Evolutionary conservation across 352 stramenopile species (phyloP), one percentile per base, ranked within the genome.

Genomic region (Thalassiosira livingstoniorum): DNA sequence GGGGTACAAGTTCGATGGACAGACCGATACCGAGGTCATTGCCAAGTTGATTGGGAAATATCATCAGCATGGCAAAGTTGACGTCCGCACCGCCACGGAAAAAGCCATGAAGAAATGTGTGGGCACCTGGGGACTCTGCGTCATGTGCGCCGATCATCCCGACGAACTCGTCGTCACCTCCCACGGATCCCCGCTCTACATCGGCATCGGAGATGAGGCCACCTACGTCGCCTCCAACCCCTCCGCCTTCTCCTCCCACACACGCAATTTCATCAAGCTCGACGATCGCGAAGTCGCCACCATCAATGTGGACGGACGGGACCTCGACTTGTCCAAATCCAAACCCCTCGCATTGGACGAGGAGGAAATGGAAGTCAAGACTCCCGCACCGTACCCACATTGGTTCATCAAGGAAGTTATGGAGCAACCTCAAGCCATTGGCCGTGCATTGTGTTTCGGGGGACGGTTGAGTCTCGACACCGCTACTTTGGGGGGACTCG

Each of bases 11-110:
- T 99, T 99, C 82, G 89, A 90, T 11, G 97, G 93, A 13, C 95
- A 99, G 85, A 99, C 97, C 2, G 97, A 99, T 84, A 98, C 97
- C 11, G 97, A 99, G 83, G 97, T 99, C 35, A 96, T 98, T 29
- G 96, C 96, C 11, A 97, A 98, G 74, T 90, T 99, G 39, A 98
- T 99, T 78, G 83, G 83, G 39, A 69, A 89, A 72, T 84, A 84
- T 72, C 60, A 82, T 53, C 35, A 80, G 32, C 39, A 54, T 23
- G 78, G 68, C 2, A 68, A 73, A 27, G 37, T 74, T 10, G 58
- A 78, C 75, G 62, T 87, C 23, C 45, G 75, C 2, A 79, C 82
- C 39, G 96, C 96, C 18, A 97, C 95, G 25, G 82, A 95, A 53
- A 93, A 96, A 37, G 95, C 96, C 10, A 85, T 98, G 51, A 91